These are phyloP conservation scores for Metschnikowia cubensis DNA, from an alignment of 805 yeast species.

Conservation along the genomic window DNA sequence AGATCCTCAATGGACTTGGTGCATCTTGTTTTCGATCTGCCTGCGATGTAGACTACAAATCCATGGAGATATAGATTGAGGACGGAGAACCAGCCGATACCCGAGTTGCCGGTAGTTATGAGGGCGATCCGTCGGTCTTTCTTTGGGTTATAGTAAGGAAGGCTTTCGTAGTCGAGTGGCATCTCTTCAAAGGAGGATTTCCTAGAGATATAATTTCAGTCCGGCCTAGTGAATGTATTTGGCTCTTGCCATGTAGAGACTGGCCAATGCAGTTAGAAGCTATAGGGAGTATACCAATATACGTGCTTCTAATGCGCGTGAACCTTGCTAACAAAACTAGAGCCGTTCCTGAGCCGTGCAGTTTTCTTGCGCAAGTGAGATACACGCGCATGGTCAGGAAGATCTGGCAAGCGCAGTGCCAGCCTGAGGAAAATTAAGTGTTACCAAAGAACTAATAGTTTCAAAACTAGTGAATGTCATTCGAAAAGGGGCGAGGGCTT, in stretches of 20 bases:
- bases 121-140: slow-evolving; percentile 58
- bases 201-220: not conserved
- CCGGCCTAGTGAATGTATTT: not conserved
- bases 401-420: not conserved
- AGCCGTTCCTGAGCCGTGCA: slow-evolving; percentile 1
- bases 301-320: not conserved
- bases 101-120: slow-evolving; percentile 79
- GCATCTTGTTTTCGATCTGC: slow-evolving; percentile 57
- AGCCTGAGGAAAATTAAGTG: not conserved
- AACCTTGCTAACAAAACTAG: not conserved
- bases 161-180: slow-evolving; percentile 16
- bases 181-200: slow-evolving; percentile 1
- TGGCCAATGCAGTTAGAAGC: not conserved
- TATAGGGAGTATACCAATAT: not conserved
- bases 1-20: slow-evolving; percentile 54
- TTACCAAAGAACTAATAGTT: not conserved
- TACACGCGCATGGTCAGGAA: not conserved
- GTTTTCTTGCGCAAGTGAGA: slow-evolving; percentile 1
- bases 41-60: slow-evolving; percentile 67
- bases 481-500: too few relatives aligned
- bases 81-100: slow-evolving; percentile 75
- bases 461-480: not conserved
- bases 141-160: slow-evolving; percentile 61
- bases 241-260: not conserved
- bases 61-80: slow-evolving; percentile 79